phyloP scores from a whole-genome alignment of 768 basidiomycete genomes.

The Auricularia auricula-judae region DNA sequence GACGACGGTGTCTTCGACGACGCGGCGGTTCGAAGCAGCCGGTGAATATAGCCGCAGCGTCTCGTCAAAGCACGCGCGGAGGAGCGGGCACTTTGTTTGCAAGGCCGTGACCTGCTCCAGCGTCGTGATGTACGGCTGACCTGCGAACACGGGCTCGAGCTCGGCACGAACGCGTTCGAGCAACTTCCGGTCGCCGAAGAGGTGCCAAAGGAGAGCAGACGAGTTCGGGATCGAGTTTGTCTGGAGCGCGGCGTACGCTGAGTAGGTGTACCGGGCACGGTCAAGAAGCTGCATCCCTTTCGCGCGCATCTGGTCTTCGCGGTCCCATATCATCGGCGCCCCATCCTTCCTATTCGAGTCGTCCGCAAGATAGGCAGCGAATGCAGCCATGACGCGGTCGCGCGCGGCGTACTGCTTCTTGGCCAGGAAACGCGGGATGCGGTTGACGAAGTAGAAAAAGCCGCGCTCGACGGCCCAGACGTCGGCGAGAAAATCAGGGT shows the following conservation, averaged over 20 bases:
- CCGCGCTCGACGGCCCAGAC: background rate
- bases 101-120: background rate
- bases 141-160: background rate
- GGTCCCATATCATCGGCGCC: background rate
- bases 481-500: background rate
- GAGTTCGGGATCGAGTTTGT: background rate
- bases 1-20: background rate
- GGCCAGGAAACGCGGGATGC: background rate
- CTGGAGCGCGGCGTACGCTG: background rate
- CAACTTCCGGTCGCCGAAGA: background rate
- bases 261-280: background rate
- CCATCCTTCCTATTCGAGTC: background rate
- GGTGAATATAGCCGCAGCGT: background rate
- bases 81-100: background rate
- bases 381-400: background rate
- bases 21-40: background rate
- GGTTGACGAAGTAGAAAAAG: background rate
- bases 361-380: background rate
- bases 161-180: background rate
- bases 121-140: background rate
- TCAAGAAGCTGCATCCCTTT: background rate
- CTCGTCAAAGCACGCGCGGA: background rate
- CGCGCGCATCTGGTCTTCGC: background rate
- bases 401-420: background rate
- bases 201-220: background rate